Percentiles rank a stretch among this genome's conserved stretches.
These are phyloP conservation scores for Rhodamnia rubescens DNA, from an alignment of 345 rosid genomes.

Conservation along the genomic window DNA sequence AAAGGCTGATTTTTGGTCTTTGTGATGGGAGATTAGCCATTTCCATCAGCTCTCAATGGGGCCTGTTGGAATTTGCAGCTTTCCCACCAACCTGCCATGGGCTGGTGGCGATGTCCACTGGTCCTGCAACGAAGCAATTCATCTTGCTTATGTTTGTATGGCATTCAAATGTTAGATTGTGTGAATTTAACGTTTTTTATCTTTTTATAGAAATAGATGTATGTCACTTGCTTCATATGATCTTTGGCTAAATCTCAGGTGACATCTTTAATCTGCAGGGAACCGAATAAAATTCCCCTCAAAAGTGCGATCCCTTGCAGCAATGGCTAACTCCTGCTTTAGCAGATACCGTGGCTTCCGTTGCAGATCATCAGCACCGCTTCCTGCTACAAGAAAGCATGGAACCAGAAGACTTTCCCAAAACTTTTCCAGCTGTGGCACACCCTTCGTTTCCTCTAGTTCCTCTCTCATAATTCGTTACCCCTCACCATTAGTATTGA, in stretches of 20 bases:
- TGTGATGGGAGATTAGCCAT: not conserved
- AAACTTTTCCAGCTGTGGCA: slow-evolving; percentile 15
- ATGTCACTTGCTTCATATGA: not conserved
- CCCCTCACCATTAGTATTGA: slow-evolving; percentile 28
- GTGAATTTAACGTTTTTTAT: not conserved
- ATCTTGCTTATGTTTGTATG: not conserved
- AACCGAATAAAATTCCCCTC: not conserved
- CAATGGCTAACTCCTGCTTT: slow-evolving; percentile 15
- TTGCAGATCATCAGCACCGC: slow-evolving; percentile 1
- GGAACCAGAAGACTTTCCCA: slow-evolving; percentile 8
- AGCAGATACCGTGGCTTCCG: slow-evolving; percentile 16
- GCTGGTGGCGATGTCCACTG: not conserved
- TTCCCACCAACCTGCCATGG: not conserved
- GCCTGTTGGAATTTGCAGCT: not conserved
- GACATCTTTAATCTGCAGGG: not conserved
- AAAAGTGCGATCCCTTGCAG: not conserved
- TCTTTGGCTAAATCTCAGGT: not conserved
- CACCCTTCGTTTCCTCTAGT: slow-evolving; percentile 13
- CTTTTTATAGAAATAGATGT: not conserved
- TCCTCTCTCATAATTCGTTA: slow-evolving; percentile 15
- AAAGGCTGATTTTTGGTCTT: not conserved
- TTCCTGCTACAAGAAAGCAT: slow-evolving; percentile 7
- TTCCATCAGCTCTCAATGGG: not conserved
- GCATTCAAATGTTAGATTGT: not conserved
- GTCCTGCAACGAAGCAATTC: not conserved